Evolutionary conservation across 2,329 filamentous ascomycete genomes (phyloP).

Genomic region (Penicillium thymicola): DNA sequence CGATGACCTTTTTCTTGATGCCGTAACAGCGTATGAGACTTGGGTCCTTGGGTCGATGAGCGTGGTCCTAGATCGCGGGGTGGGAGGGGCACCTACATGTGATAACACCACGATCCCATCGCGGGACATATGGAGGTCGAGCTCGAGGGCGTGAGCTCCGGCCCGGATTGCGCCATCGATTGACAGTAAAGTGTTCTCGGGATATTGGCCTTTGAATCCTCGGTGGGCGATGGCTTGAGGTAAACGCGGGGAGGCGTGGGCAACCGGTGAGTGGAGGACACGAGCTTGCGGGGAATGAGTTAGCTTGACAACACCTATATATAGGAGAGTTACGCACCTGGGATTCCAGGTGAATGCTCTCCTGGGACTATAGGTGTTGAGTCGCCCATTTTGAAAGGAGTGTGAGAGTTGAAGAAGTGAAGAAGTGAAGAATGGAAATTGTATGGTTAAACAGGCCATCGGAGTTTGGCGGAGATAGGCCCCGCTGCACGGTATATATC

Average conservation of each 20-base stretch:
- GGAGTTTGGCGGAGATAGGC: slow-evolving; percentile 21
- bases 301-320: not conserved
- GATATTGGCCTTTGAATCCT: slow-evolving; percentile 63
- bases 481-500: not conserved
- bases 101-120: slow-evolving; percentile 83
- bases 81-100: slow-evolving; percentile 55
- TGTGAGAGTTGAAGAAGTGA: not conserved
- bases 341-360: not conserved
- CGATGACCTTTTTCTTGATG: slow-evolving; percentile 64
- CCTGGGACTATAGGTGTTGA: not conserved
- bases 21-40: slow-evolving; percentile 80
- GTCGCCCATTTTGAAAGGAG: slow-evolving; percentile 8
- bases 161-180: slow-evolving; percentile 71
- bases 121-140: slow-evolving; percentile 76
- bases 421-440: slow-evolving; percentile 6
- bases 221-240: slow-evolving; percentile 45
- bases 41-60: slow-evolving; percentile 57
- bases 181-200: slow-evolving; percentile 82
- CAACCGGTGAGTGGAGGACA: slow-evolving; percentile 11
- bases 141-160: slow-evolving; percentile 80
- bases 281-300: slow-evolving; percentile 11
- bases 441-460: not conserved
- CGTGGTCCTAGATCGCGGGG: not conserved
- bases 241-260: slow-evolving; percentile 1
- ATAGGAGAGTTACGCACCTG: slow-evolving; percentile 5